Evolutionary conservation across 1,139 yeast species (phyloP), one percentile per base, ranked within the genome.

Genomic region (Pichiaceae sp.): DNA sequence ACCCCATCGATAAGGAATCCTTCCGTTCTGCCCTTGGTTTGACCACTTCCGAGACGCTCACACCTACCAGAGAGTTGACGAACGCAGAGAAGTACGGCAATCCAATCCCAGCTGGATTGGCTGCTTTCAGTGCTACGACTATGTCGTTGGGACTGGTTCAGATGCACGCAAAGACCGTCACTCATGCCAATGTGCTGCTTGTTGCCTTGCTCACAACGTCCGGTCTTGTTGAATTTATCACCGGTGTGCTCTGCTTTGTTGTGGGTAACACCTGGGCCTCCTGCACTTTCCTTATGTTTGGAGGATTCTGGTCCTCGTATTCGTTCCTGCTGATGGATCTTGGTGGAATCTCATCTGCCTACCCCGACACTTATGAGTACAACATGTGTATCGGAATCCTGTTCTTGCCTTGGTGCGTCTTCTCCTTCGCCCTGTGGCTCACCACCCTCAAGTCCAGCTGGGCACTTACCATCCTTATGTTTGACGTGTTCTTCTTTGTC

Each of bases 301-400:
- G 89, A 37, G 85, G 83, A 8, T 82, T 80, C 59, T 82, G 89
- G 85, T 62, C 80, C 39, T 63, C 79, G 17, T 79, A 70, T 53
- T 78, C 80, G 20, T 72, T 79, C 32, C 68, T 79, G 31, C 56
- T 73, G 39, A 60, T 72, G 38, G 70, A 75, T 36, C 64, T 68
- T 33, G 79, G 80, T 56, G 78, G 75, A 15, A 68, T 77, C 37
- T 54, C 61, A 2, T 60, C 66, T 4, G 70, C 78, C 17, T 80
- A 80, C 48, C 60, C 58, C 2, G 62, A 62, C 2, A 56, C 63
- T 1, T 62, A 62, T 6, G 72, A 66, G 35, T 62, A 74, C 35
- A 57, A 54, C 14, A 70, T 70, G 44, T 78, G 79, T 1, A 53
- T 75, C 40, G 87, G 79, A 2, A 68, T 76, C 47, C 80, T 63